These are phyloP conservation scores for Lipomyces starkeyi DNA, from an alignment of 805 yeast genomes.

Conservation along the genomic window DNA sequence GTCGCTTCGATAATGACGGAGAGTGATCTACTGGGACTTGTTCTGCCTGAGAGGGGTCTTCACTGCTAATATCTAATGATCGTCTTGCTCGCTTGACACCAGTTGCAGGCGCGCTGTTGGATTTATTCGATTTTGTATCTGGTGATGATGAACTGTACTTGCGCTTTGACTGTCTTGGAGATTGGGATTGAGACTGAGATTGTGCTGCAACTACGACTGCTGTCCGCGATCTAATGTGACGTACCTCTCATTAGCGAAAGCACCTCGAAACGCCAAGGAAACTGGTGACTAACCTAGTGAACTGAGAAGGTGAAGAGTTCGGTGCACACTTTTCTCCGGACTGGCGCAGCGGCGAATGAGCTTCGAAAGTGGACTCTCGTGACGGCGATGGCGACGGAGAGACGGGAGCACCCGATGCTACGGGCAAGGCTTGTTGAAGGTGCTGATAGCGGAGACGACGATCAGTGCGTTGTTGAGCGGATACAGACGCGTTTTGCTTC, in stretches of 20 bases:
- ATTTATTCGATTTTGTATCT: not conserved
- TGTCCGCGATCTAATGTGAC: constrained; percentile 13
- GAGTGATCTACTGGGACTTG: not conserved
- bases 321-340: not conserved
- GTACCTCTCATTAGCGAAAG: not conserved
- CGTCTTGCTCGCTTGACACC: constrained; percentile 17
- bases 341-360: not conserved
- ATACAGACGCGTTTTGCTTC: constrained; percentile 7
- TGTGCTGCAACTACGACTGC: constrained; percentile 12
- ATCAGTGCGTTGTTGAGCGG: constrained; percentile 17
- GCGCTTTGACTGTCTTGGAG: constrained; percentile 16
- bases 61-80: constrained; percentile 4
- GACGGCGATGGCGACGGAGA: constrained; percentile 9
- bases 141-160: constrained; percentile 16
- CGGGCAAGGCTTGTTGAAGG: constrained; percentile 2
- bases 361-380: constrained; percentile 6
- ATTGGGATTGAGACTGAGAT: constrained; percentile 6
- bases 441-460: constrained; percentile 20
- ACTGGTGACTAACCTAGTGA: constrained; percentile 15
- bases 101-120: not conserved
- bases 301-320: constrained; percentile 17
- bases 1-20: not conserved
- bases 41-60: not conserved
- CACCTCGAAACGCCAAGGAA: no score
- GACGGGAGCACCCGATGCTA: constrained; percentile 1